Evolutionary conservation across 1,139 yeast species (phyloP).

Genomic region (Zygosaccharomyces pseudobailii): DNA sequence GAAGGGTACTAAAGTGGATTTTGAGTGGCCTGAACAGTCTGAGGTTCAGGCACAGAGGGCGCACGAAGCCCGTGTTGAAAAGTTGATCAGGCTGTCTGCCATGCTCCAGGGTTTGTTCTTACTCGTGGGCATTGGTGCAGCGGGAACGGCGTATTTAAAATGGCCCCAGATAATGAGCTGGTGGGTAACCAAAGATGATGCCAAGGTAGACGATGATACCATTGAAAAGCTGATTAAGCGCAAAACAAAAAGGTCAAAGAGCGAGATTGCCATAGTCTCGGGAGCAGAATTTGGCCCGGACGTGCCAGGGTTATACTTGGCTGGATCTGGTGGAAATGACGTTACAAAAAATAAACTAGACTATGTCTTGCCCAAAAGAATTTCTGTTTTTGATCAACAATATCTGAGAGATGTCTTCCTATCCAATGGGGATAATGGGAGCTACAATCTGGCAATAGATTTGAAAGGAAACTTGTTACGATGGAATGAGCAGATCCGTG

Average conservation of each 20-base stretch:
- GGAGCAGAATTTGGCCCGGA: conserved; percentile 33
- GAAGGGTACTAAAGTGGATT: conserved; percentile 12
- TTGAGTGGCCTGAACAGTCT: conserved; percentile 19
- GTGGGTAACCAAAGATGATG: conserved; percentile 19
- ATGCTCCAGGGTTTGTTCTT: conserved; percentile 24
- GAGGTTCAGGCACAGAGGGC: conserved; percentile 17
- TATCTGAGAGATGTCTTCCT: conserved; percentile 55
- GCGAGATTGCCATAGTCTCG: conserved; percentile 27
- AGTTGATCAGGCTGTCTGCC: conserved; percentile 22
- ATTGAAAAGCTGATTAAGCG: conserved; percentile 15
- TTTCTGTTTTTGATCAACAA: conserved; percentile 60
- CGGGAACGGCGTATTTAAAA: conserved; percentile 20
- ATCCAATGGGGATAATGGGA: conserved; percentile 35
- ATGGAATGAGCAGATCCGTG: conserved; percentile 43
- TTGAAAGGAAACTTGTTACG: conserved; percentile 71
- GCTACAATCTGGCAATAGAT: conserved; percentile 57
- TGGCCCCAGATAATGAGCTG: conserved; percentile 28
- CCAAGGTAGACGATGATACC: conserved; percentile 16
- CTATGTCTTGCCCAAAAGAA: conserved; percentile 47
- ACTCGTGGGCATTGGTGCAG: conserved; percentile 19
- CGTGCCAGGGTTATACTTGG: conserved; percentile 50
- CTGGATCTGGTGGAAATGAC: conserved; percentile 45
- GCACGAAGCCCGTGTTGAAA: conserved; percentile 16
- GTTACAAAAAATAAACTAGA: conserved; percentile 37
- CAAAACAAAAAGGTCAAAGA: conserved; percentile 16